These are phyloP conservation scores for Kluyveromyces sp. DNA, from an alignment of 1,139 yeast genomes.

Conservation along the genomic window DNA sequence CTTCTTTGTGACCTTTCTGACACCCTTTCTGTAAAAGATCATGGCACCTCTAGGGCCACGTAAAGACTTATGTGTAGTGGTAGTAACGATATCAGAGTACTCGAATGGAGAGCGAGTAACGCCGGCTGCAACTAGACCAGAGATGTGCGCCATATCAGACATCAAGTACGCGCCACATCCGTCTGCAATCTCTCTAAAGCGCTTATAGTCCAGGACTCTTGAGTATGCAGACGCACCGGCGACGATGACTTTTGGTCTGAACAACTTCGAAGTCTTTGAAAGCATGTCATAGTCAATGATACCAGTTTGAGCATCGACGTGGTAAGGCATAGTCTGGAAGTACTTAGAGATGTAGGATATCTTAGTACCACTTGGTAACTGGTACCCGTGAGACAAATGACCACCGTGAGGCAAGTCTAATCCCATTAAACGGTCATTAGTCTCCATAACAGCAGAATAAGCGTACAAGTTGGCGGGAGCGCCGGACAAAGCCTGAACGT, in stretches of 20 bases:
- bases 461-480: constrained; percentile 95
- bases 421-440: constrained; percentile 94
- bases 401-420: constrained; percentile 97
- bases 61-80: constrained; percentile 93
- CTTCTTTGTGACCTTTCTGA: constrained; percentile 71
- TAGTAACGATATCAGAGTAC: constrained; percentile 90
- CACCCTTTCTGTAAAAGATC: constrained; percentile 94
- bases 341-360: constrained; percentile 87
- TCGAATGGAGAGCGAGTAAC: constrained; percentile 92
- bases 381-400: constrained; percentile 93
- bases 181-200: constrained; percentile 85
- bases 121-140: constrained; percentile 90
- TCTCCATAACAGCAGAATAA: constrained; percentile 84
- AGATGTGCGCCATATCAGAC: constrained; percentile 95
- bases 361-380: constrained; percentile 70
- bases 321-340: constrained; percentile 95
- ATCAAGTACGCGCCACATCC: constrained; percentile 87
- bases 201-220: constrained; percentile 80
- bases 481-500: constrained; percentile 89
- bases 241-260: constrained; percentile 90
- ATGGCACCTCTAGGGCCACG: constrained; percentile 99
- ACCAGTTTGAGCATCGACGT: constrained; percentile 79
- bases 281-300: constrained; percentile 85
- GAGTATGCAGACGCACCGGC: constrained; percentile 98
- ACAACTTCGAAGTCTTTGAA: constrained; percentile 74